Conservation (phyloP, 148 eudicot genomes). For the Pharnaceum exiguum region DNA sequence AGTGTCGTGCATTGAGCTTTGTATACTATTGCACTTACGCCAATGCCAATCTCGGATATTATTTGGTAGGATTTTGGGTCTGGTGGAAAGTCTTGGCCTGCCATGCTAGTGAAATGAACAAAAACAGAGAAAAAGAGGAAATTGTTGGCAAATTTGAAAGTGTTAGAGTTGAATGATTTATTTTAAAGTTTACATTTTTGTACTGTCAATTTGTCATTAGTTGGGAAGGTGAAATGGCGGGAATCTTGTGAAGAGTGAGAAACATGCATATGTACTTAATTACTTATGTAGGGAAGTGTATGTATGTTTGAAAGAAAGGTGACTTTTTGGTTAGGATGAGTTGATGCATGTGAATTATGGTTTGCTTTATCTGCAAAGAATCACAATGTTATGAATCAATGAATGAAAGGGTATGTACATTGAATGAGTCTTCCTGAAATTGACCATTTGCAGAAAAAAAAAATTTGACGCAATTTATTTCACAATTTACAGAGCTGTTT, state of each 20-base stretch:
- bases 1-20: constrained; percentile 46
- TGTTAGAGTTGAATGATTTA: no score
- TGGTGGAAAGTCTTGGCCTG: constrained; percentile 36
- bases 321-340: constrained; percentile 15
- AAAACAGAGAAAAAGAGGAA: no score
- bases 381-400: background rate
- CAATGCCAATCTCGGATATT: constrained; percentile 54
- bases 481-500: no score
- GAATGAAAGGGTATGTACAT: background rate
- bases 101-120: no score
- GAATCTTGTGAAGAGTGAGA: constrained; percentile 3
- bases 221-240: background rate
- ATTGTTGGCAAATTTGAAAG: no score
- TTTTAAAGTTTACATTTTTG: no score
- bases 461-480: no score
- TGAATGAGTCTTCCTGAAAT: no score
- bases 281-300: no score
- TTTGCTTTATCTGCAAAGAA: constrained; percentile 2
- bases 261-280: background rate
- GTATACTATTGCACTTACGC: constrained; percentile 63
- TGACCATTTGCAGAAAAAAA: no score
- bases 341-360: constrained; percentile 29
- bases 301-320: no score
- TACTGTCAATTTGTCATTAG: no score
- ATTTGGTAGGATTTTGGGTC: constrained; percentile 47